Conservation (phyloP, 1,284 basidiomycete genomes). For the Puccinia triticina region DNA sequence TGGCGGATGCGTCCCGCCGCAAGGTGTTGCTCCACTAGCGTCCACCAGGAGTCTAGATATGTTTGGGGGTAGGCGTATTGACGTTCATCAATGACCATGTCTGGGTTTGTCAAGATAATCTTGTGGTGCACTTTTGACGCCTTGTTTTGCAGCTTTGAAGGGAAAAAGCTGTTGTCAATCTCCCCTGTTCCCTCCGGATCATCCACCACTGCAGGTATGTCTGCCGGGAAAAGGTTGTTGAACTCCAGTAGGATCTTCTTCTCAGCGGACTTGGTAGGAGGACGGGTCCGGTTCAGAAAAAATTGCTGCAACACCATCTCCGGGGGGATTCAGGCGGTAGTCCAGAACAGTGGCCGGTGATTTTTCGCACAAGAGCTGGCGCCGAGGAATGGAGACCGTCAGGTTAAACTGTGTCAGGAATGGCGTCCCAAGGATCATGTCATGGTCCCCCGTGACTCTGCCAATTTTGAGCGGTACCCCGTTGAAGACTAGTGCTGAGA, state of each 20-base stretch:
- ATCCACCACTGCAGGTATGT: conserved; percentile 25
- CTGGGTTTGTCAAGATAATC: conserved; percentile 4
- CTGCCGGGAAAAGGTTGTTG: background rate
- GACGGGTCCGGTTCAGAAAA: no score
- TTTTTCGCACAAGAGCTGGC: no score
- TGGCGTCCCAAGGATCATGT: conserved; percentile 21
- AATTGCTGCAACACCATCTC: background rate
- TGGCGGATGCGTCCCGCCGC: background rate
- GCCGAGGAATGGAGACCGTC: background rate
- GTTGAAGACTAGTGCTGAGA: background rate
- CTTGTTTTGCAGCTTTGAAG: background rate
- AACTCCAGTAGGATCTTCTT: background rate
- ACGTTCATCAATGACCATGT: background rate
- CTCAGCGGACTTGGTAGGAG: background rate
- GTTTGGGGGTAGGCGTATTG: conserved; percentile 13
- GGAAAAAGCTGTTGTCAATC: background rate
- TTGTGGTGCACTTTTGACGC: background rate
- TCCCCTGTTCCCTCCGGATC: background rate
- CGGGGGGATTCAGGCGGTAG: no score
- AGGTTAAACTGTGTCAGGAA: background rate
- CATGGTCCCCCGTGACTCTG: background rate
- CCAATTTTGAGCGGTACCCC: background rate
- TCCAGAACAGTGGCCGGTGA: no score
- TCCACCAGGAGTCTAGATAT: background rate
- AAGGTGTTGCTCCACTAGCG: background rate